phyloP scores from a whole-genome alignment of 805 yeast species.

The Ogataea allantospora region DNA sequence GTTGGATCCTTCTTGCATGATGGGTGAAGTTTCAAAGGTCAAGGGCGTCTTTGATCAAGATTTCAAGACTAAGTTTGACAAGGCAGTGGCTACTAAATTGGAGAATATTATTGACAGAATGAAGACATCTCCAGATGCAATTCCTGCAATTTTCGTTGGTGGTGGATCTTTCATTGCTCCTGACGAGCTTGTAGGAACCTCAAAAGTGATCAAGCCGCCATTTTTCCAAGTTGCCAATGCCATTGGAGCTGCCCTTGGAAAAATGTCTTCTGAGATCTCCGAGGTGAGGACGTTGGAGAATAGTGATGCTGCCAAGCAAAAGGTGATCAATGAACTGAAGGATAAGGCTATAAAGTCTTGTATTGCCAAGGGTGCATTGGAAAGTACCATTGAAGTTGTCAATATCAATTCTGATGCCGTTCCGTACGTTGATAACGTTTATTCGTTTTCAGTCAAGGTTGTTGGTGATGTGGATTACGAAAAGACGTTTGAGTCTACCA shows the following conservation, averaged over 20 bases:
- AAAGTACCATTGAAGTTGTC: slow-evolving; percentile 25
- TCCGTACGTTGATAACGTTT: slow-evolving; percentile 35
- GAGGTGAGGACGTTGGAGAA: slow-evolving; percentile 15
- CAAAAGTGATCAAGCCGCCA: slow-evolving; percentile 40
- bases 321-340: slow-evolving; percentile 20
- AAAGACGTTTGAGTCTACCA: slow-evolving; percentile 7
- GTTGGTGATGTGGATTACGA: slow-evolving; percentile 46
- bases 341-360: slow-evolving; percentile 19
- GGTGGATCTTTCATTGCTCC: slow-evolving; percentile 49
- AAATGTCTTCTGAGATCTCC: slow-evolving; percentile 34
- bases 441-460: slow-evolving; percentile 37
- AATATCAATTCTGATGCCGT: slow-evolving; percentile 30
- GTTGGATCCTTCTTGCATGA: slow-evolving; percentile 23
- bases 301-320: slow-evolving; percentile 9
- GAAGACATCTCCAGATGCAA: slow-evolving; percentile 40
- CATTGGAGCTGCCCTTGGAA: slow-evolving; percentile 48
- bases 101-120: slow-evolving; percentile 42
- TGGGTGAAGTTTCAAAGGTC: slow-evolving; percentile 28
- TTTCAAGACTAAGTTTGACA: slow-evolving; percentile 1
- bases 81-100: slow-evolving; percentile 25
- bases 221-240: slow-evolving; percentile 46
- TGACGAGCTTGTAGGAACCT: slow-evolving; percentile 36
- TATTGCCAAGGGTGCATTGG: slow-evolving; percentile 29
- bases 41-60: slow-evolving; percentile 1
- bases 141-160: slow-evolving; percentile 46